Evolutionary conservation across 805 yeast species (phyloP).

Genomic region (Candida andamanensis): DNA sequence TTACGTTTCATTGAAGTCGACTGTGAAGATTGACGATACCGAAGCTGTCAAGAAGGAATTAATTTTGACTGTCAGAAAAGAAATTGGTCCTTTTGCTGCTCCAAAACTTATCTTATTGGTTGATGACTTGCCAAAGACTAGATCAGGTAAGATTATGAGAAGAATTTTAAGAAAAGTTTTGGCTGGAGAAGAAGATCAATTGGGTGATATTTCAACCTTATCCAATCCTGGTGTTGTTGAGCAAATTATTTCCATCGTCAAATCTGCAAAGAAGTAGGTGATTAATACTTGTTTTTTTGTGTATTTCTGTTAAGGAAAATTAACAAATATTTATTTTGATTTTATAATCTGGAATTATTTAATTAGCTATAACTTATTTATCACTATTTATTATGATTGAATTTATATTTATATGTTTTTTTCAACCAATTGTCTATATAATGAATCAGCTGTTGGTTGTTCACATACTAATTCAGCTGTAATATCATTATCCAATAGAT

Average conservation of each 20-base stretch:
- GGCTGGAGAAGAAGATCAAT: slow-evolving; percentile 84
- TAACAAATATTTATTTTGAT: no score
- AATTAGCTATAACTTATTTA: neutral
- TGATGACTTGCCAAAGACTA: slow-evolving; percentile 92
- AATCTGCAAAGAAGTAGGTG: slow-evolving; percentile 21
- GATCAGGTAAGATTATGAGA: slow-evolving; percentile 99
- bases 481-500: slow-evolving; percentile 48
- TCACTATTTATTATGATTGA: neutral
- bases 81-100: slow-evolving; percentile 93
- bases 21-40: slow-evolving; percentile 37
- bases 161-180: slow-evolving; percentile 91
- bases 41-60: slow-evolving; percentile 68
- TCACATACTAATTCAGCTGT: slow-evolving; percentile 58
- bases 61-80: slow-evolving; percentile 82
- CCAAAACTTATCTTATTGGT: slow-evolving; percentile 84
- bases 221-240: slow-evolving; percentile 83
- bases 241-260: slow-evolving; percentile 66
- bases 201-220: slow-evolving; percentile 89
- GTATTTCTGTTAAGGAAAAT: no score
- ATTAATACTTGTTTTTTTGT: neutral
- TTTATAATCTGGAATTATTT: no score
- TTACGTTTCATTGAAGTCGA: slow-evolving; percentile 73
- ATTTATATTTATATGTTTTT: neutral
- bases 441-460: slow-evolving; percentile 65
- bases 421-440: slow-evolving; percentile 22